Percentiles rank a stretch among this genome's conserved stretches.
phyloP scores from a whole-genome alignment of 2,329 filamentous ascomycete genomes.

The Fonsecaea monophora region DNA sequence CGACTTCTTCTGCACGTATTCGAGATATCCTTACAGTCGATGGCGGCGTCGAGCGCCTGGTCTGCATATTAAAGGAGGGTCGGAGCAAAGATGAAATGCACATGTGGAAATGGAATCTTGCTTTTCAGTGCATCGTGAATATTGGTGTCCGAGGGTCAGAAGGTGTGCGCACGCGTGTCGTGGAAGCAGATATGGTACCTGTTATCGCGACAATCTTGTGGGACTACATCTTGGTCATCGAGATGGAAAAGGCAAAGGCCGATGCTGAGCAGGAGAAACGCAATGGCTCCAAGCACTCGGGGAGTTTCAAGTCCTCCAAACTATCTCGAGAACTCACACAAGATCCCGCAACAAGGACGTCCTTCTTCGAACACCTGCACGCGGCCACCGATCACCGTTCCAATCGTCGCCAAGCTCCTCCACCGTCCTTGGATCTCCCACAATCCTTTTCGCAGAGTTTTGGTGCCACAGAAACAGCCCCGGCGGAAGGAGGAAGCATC shows the following conservation, averaged over 20 bases:
- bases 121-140: slow-evolving; percentile 98
- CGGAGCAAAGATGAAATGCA: slow-evolving; percentile 99
- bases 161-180: slow-evolving; percentile 88
- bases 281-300: slow-evolving; percentile 43
- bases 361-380: slow-evolving; percentile 59
- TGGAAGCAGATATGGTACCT: slow-evolving; percentile 98
- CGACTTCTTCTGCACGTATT: slow-evolving; percentile 95
- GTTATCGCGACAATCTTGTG: slow-evolving; percentile 98
- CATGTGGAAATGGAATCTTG: slow-evolving; percentile 99
- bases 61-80: slow-evolving; percentile 97
- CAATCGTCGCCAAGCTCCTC: slow-evolving; percentile 78
- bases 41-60: slow-evolving; percentile 93
- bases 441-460: slow-evolving; percentile 59
- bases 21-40: slow-evolving; percentile 97
- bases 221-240: slow-evolving; percentile 96
- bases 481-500: slow-evolving; percentile 65
- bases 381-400: slow-evolving; percentile 63
- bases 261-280: slow-evolving; percentile 72
- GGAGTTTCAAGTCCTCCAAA: slow-evolving; percentile 45
- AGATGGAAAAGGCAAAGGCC: slow-evolving; percentile 85
- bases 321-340: slow-evolving; percentile 40
- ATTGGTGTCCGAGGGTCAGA: slow-evolving; percentile 97
- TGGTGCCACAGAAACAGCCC: slow-evolving; percentile 52
- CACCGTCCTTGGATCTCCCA: slow-evolving; percentile 82
- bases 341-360: slow-evolving; percentile 44